Evolutionary conservation across 1,139 yeast genomes (phyloP), one percentile per base, ranked within the genome.

Genomic region (Yamadazyma oceani): DNA sequence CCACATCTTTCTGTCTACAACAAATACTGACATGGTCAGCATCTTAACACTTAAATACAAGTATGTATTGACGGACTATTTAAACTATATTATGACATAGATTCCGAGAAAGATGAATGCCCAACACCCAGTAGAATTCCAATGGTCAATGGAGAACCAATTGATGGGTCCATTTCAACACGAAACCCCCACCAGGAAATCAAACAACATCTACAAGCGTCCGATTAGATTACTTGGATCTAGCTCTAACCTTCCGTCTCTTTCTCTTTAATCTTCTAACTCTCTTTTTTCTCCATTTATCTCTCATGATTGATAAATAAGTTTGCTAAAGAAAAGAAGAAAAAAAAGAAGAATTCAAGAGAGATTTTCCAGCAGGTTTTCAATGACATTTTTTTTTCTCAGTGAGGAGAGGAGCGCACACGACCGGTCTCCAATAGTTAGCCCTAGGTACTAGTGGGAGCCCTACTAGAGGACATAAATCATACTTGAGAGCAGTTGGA

Each of bases 171-270:
- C 8, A 19, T 19, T 6, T 19, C 8, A 17, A 24, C 17, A 16
- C 4, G 11, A 25, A 16, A 10, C 15, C 11, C 12, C 29, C 29
- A 23, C 15, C 23, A 12, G 8, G 17, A 15, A 17, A 22, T 17
- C 25, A 11, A 16, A 11, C 17, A 29, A 16, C 12, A 9, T 21
- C 31, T 13, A 10, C 17, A 17, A 25, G 15, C 13, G 25, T 34
- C 30, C 49, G 63, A 75, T 72, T 78, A 82, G 85, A 78, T 83
- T 83, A 85, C 83, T 85, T 85, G 80, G 92, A 84, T 87, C 97
- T 87, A 76, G 97, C 97, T 86, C 97, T 86, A 66, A 89, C 96
- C 95, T 88, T 88, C 95, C 97, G 95, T 85, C 97, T 85, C 95
- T 89, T 89, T 84, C 96, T 86, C 85, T 89, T 89, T 71, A 89